phyloP scores from a whole-genome alignment of 2,329 filamentous ascomycete species.

The Fulvia fulva region DNA sequence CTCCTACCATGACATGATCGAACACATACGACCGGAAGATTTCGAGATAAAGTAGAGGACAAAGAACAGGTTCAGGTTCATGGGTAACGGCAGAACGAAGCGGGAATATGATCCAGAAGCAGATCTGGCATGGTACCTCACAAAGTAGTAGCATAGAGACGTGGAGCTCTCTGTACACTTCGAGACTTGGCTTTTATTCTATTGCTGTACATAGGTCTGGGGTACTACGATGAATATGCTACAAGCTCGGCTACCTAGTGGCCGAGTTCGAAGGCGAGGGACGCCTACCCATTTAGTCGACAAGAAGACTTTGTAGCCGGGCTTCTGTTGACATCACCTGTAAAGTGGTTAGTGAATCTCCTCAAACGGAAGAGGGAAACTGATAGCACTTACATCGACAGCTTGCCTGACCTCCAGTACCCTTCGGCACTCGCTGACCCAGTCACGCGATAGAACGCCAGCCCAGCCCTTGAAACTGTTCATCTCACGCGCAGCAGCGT shows the following conservation, averaged over 20 bases:
- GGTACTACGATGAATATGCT: slow-evolving; percentile 13
- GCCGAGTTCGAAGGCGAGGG: background rate
- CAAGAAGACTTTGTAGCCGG: slow-evolving; percentile 77
- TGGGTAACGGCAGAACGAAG: slow-evolving; percentile 48
- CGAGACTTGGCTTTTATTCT: slow-evolving; percentile 2
- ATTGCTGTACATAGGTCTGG: slow-evolving; percentile 19
- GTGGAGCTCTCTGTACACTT: background rate
- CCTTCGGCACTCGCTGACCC: slow-evolving; percentile 84
- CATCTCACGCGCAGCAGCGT: slow-evolving; percentile 90
- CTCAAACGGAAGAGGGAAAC: background rate
- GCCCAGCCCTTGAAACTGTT: slow-evolving; percentile 91
- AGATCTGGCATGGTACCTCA: slow-evolving; percentile 25
- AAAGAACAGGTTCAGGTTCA: slow-evolving; percentile 45
- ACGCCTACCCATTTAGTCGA: slow-evolving; percentile 55
- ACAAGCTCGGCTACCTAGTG: slow-evolving; percentile 4
- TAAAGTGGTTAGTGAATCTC: slow-evolving; percentile 9
- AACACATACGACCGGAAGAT: slow-evolving; percentile 45
- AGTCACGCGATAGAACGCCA: slow-evolving; percentile 89
- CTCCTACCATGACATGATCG: slow-evolving; percentile 30
- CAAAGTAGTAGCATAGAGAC: slow-evolving; percentile 13
- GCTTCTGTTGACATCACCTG: slow-evolving; percentile 89
- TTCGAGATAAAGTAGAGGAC: slow-evolving; percentile 46
- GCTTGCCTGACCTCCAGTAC: slow-evolving; percentile 95
- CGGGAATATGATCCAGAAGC: slow-evolving; percentile 26
- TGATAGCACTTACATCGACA: slow-evolving; percentile 70